Percentiles rank a stretch among this genome's conserved stretches.
Conservation (phyloP, 2,329 filamentous ascomycete species). For the Saccharata proteae region DNA sequence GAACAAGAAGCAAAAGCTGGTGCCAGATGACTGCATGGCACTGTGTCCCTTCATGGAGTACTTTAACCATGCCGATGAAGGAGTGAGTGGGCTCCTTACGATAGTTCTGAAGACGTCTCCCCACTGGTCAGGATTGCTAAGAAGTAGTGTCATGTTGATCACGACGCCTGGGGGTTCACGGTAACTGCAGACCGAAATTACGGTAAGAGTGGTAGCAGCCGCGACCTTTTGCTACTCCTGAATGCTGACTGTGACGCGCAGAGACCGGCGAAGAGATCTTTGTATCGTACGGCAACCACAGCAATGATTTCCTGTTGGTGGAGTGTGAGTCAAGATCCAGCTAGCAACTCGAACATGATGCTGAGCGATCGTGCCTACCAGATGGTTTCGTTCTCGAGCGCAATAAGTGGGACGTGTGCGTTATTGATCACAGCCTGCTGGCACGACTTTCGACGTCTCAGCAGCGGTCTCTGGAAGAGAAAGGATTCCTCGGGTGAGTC, state of each 20-base stretch:
- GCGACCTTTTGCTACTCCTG: neutral
- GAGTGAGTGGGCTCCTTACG: conserved; percentile 13
- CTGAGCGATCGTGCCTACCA: neutral
- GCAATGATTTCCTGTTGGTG: conserved; percentile 59
- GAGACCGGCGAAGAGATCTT: conserved; percentile 50
- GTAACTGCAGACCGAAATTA: conserved; percentile 43
- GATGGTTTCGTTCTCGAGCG: conserved; percentile 32
- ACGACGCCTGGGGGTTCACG: conserved; percentile 40
- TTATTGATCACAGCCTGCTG: conserved; percentile 30
- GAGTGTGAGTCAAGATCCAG: conserved; percentile 36
- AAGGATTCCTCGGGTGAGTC: conserved; percentile 27
- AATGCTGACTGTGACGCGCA: conserved; percentile 6
- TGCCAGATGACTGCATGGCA: conserved; percentile 48
- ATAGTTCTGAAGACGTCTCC: neutral
- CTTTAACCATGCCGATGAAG: conserved; percentile 45
- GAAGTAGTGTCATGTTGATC: conserved; percentile 40
- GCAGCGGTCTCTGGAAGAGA: conserved; percentile 25
- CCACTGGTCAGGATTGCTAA: conserved; percentile 4
- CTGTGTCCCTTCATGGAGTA: conserved; percentile 63
- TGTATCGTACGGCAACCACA: conserved; percentile 58
- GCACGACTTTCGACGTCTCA: conserved; percentile 23
- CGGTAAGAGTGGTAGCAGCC: conserved; percentile 18
- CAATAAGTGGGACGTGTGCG: conserved; percentile 28
- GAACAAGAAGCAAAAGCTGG: conserved; percentile 28
- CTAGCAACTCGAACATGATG: neutral